phyloP scores from a whole-genome alignment of 176 grass and related monocot genomes.

The Musa troglodytarum region DNA sequence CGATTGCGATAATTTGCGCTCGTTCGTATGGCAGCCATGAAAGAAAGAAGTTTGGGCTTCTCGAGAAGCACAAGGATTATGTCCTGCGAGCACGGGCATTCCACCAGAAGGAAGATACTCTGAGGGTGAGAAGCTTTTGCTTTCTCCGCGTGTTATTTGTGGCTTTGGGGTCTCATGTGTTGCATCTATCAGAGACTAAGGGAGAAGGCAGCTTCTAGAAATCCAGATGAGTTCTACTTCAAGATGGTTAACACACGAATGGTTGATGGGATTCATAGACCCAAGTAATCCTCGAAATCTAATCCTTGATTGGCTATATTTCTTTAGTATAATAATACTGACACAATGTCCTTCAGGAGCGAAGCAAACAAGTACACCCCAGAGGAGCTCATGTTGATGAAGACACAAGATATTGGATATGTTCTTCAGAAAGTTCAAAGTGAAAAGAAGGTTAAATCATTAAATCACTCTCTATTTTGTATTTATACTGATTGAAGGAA shows the following conservation, averaged over 20 bases:
- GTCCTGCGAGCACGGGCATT: slow-evolving; percentile 44
- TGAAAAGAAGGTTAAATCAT: slow-evolving; percentile 67
- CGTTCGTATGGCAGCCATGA: slow-evolving; percentile 34
- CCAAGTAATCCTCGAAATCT: slow-evolving; percentile 30
- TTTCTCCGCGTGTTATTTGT: not conserved
- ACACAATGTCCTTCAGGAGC: slow-evolving; percentile 29
- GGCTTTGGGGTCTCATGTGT: not conserved
- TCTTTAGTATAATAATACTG: slow-evolving; percentile 18
- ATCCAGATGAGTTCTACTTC: slow-evolving; percentile 96
- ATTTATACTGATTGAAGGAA: not conserved
- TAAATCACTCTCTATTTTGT: slow-evolving; percentile 7
- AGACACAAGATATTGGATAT: slow-evolving; percentile 90
- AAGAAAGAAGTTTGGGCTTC: slow-evolving; percentile 72
- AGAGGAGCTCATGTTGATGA: slow-evolving; percentile 77
- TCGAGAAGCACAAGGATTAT: slow-evolving; percentile 95
- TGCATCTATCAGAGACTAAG: slow-evolving; percentile 47
- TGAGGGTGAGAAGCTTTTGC: slow-evolving; percentile 31
- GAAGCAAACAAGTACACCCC: slow-evolving; percentile 79
- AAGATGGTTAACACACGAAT: slow-evolving; percentile 80
- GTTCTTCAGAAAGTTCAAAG: slow-evolving; percentile 64
- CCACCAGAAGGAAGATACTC: slow-evolving; percentile 59
- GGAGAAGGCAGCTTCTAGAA: slow-evolving; percentile 72
- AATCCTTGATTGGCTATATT: not conserved
- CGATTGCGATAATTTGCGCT: not conserved
- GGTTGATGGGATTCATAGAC: slow-evolving; percentile 59